Conservation (phyloP, 768 basidiomycete species). For the Dentipellis fragilis region DNA sequence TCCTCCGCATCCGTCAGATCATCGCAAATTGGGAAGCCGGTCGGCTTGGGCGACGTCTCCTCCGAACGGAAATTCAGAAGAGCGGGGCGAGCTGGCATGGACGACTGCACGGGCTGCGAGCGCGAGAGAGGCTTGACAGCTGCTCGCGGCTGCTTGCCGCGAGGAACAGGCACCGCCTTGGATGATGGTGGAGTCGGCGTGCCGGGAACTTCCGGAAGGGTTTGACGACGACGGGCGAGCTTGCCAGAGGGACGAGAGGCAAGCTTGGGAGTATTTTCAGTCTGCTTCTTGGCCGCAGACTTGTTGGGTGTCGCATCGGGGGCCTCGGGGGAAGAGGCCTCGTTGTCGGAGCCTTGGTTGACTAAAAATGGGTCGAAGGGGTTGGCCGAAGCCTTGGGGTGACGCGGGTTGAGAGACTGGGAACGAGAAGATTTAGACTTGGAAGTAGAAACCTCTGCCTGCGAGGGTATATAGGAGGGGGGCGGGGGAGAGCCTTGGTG, state of each 20-base stretch:
- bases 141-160: conserved; percentile 12
- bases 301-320: conserved; percentile 20
- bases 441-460: conserved; percentile 42
- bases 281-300: conserved; percentile 18
- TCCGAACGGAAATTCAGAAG: conserved; percentile 23
- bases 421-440: conserved; percentile 20
- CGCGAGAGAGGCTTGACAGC: conserved; percentile 27
- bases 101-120: conserved; percentile 36
- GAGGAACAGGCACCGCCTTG: conserved; percentile 44
- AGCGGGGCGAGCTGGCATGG: conserved; percentile 24
- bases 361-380: conserved; percentile 40
- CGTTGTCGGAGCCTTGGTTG: conserved; percentile 32
- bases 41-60: conserved; percentile 17
- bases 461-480: conserved; percentile 37
- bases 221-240: conserved; percentile 48
- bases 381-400: conserved; percentile 32
- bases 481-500: conserved; percentile 59
- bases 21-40: conserved; percentile 62
- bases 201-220: conserved; percentile 17
- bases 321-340: not conserved
- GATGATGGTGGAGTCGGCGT: conserved; percentile 27
- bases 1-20: conserved; percentile 44
- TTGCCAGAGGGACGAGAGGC: conserved; percentile 42
- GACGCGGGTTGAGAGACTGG: conserved; percentile 18
- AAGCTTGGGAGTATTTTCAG: conserved; percentile 29